These are phyloP conservation scores for Blastobotrys parvus DNA, from an alignment of 805 yeast species.

Conservation along the genomic window DNA sequence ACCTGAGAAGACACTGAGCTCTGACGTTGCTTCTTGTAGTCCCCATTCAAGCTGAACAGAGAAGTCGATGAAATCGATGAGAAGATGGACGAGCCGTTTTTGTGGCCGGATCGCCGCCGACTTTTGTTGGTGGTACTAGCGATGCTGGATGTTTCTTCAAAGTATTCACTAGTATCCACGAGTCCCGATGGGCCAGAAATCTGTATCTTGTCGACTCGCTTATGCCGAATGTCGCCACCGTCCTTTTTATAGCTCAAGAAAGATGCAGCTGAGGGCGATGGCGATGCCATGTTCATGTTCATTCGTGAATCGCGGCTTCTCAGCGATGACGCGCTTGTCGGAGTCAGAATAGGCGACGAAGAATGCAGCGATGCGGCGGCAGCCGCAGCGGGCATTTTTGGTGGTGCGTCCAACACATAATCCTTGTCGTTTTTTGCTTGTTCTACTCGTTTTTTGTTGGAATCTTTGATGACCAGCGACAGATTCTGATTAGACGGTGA, in stretches of 20 bases:
- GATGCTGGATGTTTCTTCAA: slow-evolving; percentile 1
- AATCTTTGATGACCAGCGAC: neutral
- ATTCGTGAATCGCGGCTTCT: slow-evolving; percentile 1
- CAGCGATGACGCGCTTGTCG: slow-evolving; percentile 1
- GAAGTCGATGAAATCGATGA: slow-evolving; percentile 11
- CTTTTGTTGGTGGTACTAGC: neutral
- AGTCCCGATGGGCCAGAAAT: slow-evolving; percentile 4
- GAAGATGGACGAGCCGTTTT: slow-evolving; percentile 4
- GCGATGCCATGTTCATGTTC: neutral
- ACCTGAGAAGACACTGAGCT: neutral
- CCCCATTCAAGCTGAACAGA: slow-evolving; percentile 1
- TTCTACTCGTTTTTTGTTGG: neutral
- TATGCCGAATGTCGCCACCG: slow-evolving; percentile 7
- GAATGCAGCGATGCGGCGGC: neutral
- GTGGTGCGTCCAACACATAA: neutral
- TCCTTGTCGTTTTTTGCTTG: neutral
- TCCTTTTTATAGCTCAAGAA: slow-evolving; percentile 10
- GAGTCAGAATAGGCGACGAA: slow-evolving; percentile 1
- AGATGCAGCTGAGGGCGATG: slow-evolving; percentile 6
- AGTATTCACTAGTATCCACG: slow-evolving; percentile 4
- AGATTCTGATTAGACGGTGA: neutral
- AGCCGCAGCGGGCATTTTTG: slow-evolving; percentile 4
- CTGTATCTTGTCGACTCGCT: slow-evolving; percentile 1
- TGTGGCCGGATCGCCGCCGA: slow-evolving; percentile 3
- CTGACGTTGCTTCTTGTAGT: neutral